Conservation (phyloP, 495 filamentous ascomycete genomes). For the Hypoxylon lienhwacheense region DNA sequence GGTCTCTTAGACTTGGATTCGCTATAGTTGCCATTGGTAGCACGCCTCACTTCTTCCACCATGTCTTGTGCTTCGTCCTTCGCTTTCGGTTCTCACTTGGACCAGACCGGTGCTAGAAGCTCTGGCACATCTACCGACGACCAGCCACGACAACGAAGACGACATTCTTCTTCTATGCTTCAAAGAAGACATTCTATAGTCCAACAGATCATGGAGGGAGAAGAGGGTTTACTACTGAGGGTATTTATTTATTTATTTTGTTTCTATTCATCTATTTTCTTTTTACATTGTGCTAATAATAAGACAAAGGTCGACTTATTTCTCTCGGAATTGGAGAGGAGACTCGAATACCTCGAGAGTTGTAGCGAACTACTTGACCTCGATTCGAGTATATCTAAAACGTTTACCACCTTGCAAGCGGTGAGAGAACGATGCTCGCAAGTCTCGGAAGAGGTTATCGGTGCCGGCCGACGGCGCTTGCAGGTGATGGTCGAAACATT, state of each 20-base stretch:
- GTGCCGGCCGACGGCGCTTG: conserved; percentile 78
- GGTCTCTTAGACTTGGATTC: too few species aligned
- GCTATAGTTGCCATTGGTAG: not conserved
- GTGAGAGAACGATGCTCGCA: conserved; percentile 85
- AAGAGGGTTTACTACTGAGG: conserved; percentile 68
- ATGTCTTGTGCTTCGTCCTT: conserved; percentile 44
- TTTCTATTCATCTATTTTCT: too few species aligned
- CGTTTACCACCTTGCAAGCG: conserved; percentile 81
- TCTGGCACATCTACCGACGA: conserved; percentile 41
- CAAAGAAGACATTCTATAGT: conserved; percentile 62
- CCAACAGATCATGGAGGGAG: conserved; percentile 62
- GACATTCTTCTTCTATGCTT: conserved; percentile 67
- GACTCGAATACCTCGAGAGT: conserved; percentile 84
- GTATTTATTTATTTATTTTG: too few species aligned
- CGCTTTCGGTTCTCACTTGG: conserved; percentile 42
- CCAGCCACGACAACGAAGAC: conserved; percentile 41
- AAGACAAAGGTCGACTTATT: conserved; percentile 81
- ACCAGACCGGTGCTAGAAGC: conserved; percentile 32
- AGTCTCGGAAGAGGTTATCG: conserved; percentile 89
- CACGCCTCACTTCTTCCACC: conserved; percentile 11
- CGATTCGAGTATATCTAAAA: conserved; percentile 77
- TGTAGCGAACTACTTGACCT: conserved; percentile 77
- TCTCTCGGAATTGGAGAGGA: conserved; percentile 80
- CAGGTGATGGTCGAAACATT: conserved; percentile 90
- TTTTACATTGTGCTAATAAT: conserved; percentile 24